These are phyloP conservation scores for Aspergillus ochraceoroseus DNA, from an alignment of 2,329 filamentous ascomycete species.

Conservation along the genomic window DNA sequence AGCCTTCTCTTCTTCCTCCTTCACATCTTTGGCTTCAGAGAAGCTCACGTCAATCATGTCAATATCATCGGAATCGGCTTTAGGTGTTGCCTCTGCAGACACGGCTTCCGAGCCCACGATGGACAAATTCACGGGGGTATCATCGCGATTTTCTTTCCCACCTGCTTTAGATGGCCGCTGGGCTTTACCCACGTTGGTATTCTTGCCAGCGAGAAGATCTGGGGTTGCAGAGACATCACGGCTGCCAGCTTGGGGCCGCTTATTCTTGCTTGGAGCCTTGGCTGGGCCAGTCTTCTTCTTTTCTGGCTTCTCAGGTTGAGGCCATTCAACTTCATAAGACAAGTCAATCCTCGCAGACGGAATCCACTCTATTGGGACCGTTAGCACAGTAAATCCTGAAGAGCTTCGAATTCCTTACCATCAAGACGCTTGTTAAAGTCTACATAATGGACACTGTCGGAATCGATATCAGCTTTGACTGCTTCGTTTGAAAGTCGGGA, in stretches of 20 bases:
- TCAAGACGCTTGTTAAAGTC: conserved; percentile 90
- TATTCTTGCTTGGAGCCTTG: conserved; percentile 57
- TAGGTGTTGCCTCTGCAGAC: conserved; percentile 40
- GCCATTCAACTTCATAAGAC: conserved; percentile 90
- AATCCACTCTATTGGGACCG: conserved; percentile 74
- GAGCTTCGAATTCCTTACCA: conserved; percentile 31
- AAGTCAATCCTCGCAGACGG: conserved; percentile 77
- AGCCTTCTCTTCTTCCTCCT: conserved; percentile 37
- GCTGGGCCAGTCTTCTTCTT: conserved; percentile 66
- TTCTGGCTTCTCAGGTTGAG: conserved; percentile 81
- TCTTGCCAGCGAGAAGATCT: conserved; percentile 48
- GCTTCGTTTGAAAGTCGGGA: too few relatives aligned
- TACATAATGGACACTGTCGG: conserved; percentile 74
- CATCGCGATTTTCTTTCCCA: conserved; percentile 56
- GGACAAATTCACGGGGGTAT: conserved; percentile 33
- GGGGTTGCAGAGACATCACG: conserved; percentile 56
- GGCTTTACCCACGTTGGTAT: conserved; percentile 44
- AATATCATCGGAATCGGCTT: conserved; percentile 38
- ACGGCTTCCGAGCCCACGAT: conserved; percentile 34
- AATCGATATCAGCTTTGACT: conserved; percentile 18
- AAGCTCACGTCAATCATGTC: conserved; percentile 42
- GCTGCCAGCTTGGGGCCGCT: conserved; percentile 46
- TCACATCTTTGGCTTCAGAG: conserved; percentile 25
- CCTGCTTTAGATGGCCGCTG: conserved; percentile 53
- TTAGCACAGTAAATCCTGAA: conserved; percentile 20